phyloP scores from a whole-genome alignment of 2,329 filamentous ascomycete species.

The Apiospora aurea region DNA sequence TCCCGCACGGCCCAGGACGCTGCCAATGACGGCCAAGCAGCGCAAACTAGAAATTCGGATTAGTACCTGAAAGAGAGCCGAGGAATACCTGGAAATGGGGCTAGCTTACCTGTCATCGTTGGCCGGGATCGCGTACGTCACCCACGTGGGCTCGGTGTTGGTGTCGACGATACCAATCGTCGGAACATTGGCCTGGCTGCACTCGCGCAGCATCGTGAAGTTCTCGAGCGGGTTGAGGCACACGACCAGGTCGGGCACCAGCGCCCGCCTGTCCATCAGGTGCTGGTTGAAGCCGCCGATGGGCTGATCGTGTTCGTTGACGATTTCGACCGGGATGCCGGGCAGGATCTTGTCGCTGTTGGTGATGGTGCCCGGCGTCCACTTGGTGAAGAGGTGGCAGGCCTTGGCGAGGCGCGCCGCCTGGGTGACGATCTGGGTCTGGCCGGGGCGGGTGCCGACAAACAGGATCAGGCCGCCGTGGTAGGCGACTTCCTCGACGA shows the following conservation, averaged over 20 bases:
- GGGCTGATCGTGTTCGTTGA: constrained; percentile 75
- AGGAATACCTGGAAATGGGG: neutral
- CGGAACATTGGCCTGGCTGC: constrained; percentile 84
- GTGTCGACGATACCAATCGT: constrained; percentile 97
- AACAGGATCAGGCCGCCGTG: constrained; percentile 88
- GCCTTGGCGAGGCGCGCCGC: constrained; percentile 80
- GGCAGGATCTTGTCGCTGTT: constrained; percentile 91
- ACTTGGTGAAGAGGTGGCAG: constrained; percentile 91
- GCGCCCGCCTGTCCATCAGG: constrained; percentile 65
- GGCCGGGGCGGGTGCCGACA: constrained; percentile 84
- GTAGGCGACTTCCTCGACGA: constrained; percentile 86
- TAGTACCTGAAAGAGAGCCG: constrained; percentile 31
- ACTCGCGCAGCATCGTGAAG: constrained; percentile 88
- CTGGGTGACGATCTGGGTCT: constrained; percentile 80
- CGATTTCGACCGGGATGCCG: constrained; percentile 72
- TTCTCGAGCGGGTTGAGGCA: constrained; percentile 95
- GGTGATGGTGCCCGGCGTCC: constrained; percentile 90
- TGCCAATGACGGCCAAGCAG: constrained; percentile 80
- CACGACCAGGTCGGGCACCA: constrained; percentile 90
- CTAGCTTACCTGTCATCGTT: constrained; percentile 84
- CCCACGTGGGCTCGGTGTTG: constrained; percentile 88
- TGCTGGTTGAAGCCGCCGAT: constrained; percentile 70
- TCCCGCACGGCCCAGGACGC: constrained; percentile 84
- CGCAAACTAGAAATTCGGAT: constrained; percentile 67
- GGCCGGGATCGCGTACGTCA: constrained; percentile 94